Evolutionary conservation across 176 grass and related monocot genomes (phyloP), one percentile per base, ranked within the genome.

Genomic region (Avena sativa): DNA sequence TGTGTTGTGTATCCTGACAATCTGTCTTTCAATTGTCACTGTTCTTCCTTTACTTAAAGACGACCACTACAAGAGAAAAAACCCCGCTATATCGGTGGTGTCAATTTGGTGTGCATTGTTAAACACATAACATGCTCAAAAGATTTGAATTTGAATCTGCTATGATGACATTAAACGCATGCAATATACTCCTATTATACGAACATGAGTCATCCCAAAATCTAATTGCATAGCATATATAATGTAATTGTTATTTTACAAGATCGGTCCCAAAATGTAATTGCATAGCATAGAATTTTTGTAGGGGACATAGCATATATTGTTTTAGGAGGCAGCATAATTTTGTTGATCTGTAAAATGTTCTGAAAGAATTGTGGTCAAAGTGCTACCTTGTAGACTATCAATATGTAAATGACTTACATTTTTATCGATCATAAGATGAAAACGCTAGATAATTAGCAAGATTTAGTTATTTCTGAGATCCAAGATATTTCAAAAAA

Each of bases 1-100:
- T 97, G 89, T 97, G 87, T 76, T 94, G 88, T 62, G 94, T 97
- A 97, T 97, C 94, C 90, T 97, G 0, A 73, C 75, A 63, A 51
- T 64, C 13, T 86, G 63, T 59, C 76, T 78, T 19, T 83, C 74
- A 78, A 66, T 81, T 77, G 36, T 86, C 44, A 25, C 59, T 89
- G 17, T 58, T 49, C 23, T 79, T 8, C 36, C 76, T 38, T 84
- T 32, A 32, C 23, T 65, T 56, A 50, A 81, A 68, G 65, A 36
- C 17, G 44, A 19, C 43, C 60, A 78, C 26, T 61, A 75, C 28
- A 76, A 75, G 67, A 67, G 26, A 71, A 43, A 61, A 85, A 44
- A 48, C 43, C 7, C 43, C 43, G 43, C 7, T 44, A 8, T 44
- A 44, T 44, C 0, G 43, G 43, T 44, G 43, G 43, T 44, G 7